Evolutionary conservation across 1,284 basidiomycete species (phyloP), one percentile per base, ranked within the genome.

Genomic region (Tremellales sp.): DNA sequence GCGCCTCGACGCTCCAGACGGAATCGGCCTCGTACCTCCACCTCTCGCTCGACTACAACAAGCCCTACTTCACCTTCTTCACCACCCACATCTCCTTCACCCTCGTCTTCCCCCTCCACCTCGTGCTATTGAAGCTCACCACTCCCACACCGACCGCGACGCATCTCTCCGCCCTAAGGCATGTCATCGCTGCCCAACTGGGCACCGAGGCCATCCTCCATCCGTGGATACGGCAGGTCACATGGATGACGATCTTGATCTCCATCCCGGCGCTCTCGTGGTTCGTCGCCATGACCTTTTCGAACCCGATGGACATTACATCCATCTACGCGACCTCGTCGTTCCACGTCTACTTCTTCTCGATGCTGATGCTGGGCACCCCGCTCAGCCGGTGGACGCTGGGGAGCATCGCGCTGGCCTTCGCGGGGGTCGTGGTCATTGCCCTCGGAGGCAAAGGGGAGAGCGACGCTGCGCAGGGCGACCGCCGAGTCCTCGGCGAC

Each of bases 51-150:
- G 58, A 51, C 22, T 73, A 63, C 42, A 60, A 67, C 51, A 62
- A 72, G 53, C 63, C 70, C 4, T 73, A 71, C 50, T 71, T 73
- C 28, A 65, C 66, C 22, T 73, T 73, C 53, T 73, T 60, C 51
- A 54, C 71, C n/a, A 72, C 72, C 1, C 72, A 73, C 48, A 60
- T 62, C n/a, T 65, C 66, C 4, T 72, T 73, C 50, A 28, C 58
- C 25, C 45, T 68, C 32, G 58, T 68, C 44, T 71, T 70, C 40
- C 69, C 69, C 2, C 37, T 70, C 8, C 69, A 71, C 43, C 46
- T 70, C 8, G 33, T 57, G 0, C 19, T 65, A 7, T 51, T 70
- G 1, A 32, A 37, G 9, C 9, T 64, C 12, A 28, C 49, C 31
- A 44, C 36, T 18, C 40, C 42, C 5, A 22, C 48, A 29, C 53